A percentile compares a stretch with the other conserved stretches of the same genome.
Evolutionary conservation across 495 filamentous ascomycete genomes (phyloP).

Genomic region (Tetracladium setigerum): DNA sequence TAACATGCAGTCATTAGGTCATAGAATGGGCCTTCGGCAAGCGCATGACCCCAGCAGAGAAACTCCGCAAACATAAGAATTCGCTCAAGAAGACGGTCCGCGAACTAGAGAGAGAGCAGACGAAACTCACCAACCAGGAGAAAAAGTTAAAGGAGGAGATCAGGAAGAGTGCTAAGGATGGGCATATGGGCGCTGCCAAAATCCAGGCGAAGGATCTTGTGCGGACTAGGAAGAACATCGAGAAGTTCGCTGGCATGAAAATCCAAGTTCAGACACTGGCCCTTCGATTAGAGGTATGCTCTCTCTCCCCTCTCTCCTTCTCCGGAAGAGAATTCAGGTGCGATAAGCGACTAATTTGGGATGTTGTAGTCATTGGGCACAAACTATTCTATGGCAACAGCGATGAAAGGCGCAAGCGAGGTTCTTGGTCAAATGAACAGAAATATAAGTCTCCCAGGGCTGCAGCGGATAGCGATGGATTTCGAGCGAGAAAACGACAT

Average conservation of each 20-base stretch:
- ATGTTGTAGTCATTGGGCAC: slow-evolving; percentile 76
- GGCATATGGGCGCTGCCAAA: slow-evolving; percentile 91
- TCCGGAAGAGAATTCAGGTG: not conserved
- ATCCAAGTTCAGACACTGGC: slow-evolving; percentile 95
- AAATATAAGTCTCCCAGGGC: slow-evolving; percentile 90
- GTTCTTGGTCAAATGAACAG: slow-evolving; percentile 93
- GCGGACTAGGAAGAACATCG: slow-evolving; percentile 86
- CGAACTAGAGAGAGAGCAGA: slow-evolving; percentile 86
- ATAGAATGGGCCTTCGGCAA: slow-evolving; percentile 98
- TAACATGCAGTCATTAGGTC: slow-evolving; percentile 48
- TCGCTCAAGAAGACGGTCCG: slow-evolving; percentile 95
- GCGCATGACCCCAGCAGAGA: slow-evolving; percentile 95
- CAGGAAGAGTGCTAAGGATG: slow-evolving; percentile 96
- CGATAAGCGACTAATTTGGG: not conserved
- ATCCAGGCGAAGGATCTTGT: slow-evolving; percentile 97
- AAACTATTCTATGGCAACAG: slow-evolving; percentile 99
- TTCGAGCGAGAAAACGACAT: slow-evolving; percentile 98
- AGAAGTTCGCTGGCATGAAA: slow-evolving; percentile 97
- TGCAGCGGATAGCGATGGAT: slow-evolving; percentile 98
- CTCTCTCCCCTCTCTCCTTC: slow-evolving; percentile 6
- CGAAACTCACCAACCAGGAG: slow-evolving; percentile 96
- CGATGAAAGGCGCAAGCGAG: slow-evolving; percentile 94
- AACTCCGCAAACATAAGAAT: slow-evolving; percentile 92
- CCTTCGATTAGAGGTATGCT: slow-evolving; percentile 78
- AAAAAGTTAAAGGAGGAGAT: slow-evolving; percentile 94